Evolutionary conservation across 1,284 basidiomycete genomes (phyloP).

Genomic region (Fistulinella cinereoalba): DNA sequence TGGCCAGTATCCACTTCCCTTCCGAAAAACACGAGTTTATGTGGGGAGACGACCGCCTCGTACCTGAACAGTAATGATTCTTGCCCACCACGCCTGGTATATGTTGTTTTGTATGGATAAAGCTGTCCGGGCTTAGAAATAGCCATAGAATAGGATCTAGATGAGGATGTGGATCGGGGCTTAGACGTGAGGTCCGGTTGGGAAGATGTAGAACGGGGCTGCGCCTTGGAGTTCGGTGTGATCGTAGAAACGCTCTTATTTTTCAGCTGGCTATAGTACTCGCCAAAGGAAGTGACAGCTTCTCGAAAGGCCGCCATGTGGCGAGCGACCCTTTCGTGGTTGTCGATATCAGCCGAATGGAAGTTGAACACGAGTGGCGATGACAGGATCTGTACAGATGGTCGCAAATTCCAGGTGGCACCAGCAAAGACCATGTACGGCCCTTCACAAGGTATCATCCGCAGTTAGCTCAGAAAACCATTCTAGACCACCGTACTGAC

Average conservation of each 20-base stretch:
- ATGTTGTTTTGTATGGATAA: no score
- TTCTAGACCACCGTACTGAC: not conserved
- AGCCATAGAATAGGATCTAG: no score
- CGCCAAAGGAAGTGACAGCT: not conserved
- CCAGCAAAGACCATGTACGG: slow-evolving; percentile 1
- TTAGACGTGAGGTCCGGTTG: no score
- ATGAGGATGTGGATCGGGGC: no score
- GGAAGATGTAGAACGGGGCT: no score
- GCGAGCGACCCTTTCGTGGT: not conserved
- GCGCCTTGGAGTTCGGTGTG: no score
- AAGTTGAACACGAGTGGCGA: not conserved
- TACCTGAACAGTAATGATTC: no score
- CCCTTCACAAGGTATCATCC: not conserved
- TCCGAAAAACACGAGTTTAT: slow-evolving; percentile 15
- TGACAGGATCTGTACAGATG: slow-evolving; percentile 2
- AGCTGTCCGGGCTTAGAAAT: no score
- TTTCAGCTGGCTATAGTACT: no score
- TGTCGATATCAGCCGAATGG: slow-evolving; percentile 1
- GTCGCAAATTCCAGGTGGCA: slow-evolving; percentile 4
- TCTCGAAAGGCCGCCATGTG: slow-evolving; percentile 7
- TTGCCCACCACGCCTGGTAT: no score
- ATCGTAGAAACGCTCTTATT: no score
- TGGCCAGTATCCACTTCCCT: not conserved
- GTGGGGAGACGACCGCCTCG: no score
- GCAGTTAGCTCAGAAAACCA: not conserved